These are phyloP conservation scores for Pichia sp. DNA, from an alignment of 1,139 yeast genomes.

Conservation along the genomic window DNA sequence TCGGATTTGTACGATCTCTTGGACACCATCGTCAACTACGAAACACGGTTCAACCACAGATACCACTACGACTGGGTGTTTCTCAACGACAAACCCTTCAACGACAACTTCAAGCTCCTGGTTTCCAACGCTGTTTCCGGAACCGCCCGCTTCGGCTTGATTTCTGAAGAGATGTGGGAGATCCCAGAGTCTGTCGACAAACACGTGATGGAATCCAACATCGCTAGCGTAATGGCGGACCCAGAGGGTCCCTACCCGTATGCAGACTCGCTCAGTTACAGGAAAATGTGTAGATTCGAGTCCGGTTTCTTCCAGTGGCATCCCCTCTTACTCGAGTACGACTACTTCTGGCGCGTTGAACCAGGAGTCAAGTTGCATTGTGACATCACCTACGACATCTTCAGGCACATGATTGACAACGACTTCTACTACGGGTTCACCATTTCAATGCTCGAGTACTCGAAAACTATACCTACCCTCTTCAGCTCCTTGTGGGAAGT, in stretches of 20 bases:
- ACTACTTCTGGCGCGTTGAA: constrained; percentile 59
- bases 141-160: constrained; percentile 53
- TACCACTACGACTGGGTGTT: constrained; percentile 62
- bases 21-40: constrained; percentile 49
- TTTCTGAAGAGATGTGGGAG: constrained; percentile 64
- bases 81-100: constrained; percentile 51
- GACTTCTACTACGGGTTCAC: constrained; percentile 51
- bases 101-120: constrained; percentile 40
- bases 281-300: constrained; percentile 77
- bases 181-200: constrained; percentile 61
- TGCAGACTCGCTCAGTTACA: constrained; percentile 51
- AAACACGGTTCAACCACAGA: constrained; percentile 50
- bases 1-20: constrained; percentile 46
- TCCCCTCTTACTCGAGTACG: constrained; percentile 37
- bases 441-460: constrained; percentile 48
- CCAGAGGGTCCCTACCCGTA: constrained; percentile 36
- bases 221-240: constrained; percentile 39
- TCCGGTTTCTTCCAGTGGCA: constrained; percentile 62
- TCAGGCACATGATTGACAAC: constrained; percentile 44
- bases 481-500: constrained; percentile 37
- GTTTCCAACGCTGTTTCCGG: constrained; percentile 54
- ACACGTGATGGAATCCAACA: constrained; percentile 45
- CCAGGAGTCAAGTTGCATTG: constrained; percentile 54
- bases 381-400: constrained; percentile 51
- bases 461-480: constrained; percentile 46